A percentile compares a stretch with the other conserved stretches of the same genome.
Evolutionary conservation across 2,329 filamentous ascomycete genomes (phyloP).

Genomic region (Paraphoma sp.): DNA sequence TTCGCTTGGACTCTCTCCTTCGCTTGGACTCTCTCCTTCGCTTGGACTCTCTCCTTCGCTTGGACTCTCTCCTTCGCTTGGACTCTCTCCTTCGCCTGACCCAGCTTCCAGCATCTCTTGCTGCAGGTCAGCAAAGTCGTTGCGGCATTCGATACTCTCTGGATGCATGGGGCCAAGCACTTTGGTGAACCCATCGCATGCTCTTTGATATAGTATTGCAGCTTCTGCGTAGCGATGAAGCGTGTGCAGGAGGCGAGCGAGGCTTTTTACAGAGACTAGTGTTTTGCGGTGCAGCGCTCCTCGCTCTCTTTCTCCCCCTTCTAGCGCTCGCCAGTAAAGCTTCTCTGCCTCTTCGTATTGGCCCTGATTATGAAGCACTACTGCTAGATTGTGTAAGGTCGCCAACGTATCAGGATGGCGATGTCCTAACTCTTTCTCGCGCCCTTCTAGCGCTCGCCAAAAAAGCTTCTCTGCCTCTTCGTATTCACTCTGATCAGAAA

Average conservation of each 20-base stretch:
- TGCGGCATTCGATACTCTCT: background rate
- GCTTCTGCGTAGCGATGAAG: conserved; percentile 5
- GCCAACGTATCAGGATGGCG: conserved; percentile 6
- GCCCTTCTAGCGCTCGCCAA: conserved; percentile 9
- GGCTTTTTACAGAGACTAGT: conserved; percentile 2
- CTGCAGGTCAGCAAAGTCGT: background rate
- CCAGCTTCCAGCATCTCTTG: background rate
- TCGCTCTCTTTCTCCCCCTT: background rate
- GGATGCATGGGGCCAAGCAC: background rate
- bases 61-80: no score
- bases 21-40: no score
- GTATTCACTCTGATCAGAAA: conserved; percentile 5
- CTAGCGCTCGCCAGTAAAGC: background rate
- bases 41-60: no score
- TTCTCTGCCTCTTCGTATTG: background rate
- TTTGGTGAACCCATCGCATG: background rate
- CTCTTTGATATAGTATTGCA: background rate
- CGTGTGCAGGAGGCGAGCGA: conserved; percentile 3
- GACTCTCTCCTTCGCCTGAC: background rate
- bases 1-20: no score
- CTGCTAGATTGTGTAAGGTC: conserved; percentile 8
- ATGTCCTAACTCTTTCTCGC: conserved; percentile 9
- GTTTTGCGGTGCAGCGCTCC: conserved; percentile 3
- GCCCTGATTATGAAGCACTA: background rate
- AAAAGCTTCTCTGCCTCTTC: conserved; percentile 10